Evolutionary conservation across 352 stramenopile genomes (phyloP).

Genomic region (Phytophthora uliginosa): DNA sequence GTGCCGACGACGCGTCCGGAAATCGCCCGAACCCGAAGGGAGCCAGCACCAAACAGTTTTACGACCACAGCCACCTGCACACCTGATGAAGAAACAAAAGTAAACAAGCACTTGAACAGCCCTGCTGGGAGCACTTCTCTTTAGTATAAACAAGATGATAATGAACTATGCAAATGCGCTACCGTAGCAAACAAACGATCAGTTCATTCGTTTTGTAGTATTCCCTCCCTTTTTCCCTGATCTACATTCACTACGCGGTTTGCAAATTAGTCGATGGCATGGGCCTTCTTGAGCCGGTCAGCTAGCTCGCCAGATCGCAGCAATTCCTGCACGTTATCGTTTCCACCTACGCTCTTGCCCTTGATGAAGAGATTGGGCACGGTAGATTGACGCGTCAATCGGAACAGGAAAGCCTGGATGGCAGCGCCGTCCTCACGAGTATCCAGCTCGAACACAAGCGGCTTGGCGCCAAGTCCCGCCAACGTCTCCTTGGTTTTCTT

Average conservation of each 20-base stretch:
- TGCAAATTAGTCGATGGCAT: conserved; percentile 53
- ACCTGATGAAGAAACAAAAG: conserved; percentile 17
- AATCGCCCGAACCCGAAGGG: conserved; percentile 75
- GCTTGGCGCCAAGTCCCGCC: conserved; percentile 62
- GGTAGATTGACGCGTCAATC: conserved; percentile 95
- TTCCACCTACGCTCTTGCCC: conserved; percentile 95
- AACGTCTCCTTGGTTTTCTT: conserved; percentile 88
- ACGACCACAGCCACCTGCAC: conserved; percentile 85
- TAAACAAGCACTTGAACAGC: neutral
- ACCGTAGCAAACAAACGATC: conserved; percentile 10
- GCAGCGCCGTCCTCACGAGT: conserved; percentile 87
- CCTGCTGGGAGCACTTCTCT: neutral
- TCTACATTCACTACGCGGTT: conserved; percentile 6
- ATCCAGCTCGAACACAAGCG: conserved; percentile 84
- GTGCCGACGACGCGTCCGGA: conserved; percentile 69
- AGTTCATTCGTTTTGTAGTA: conserved; percentile 25
- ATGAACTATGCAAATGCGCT: conserved; percentile 3
- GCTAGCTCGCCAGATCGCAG: conserved; percentile 90
- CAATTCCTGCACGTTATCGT: conserved; percentile 94
- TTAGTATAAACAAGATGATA: conserved; percentile 8
- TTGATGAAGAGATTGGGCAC: conserved; percentile 99
- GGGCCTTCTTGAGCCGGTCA: conserved; percentile 85
- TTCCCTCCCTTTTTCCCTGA: conserved; percentile 4
- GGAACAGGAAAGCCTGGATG: conserved; percentile 94
- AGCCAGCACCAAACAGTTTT: conserved; percentile 87